Base-by-base conservation (phyloP, 2,329 filamentous ascomycete species). In the Microsporum canis region DNA sequence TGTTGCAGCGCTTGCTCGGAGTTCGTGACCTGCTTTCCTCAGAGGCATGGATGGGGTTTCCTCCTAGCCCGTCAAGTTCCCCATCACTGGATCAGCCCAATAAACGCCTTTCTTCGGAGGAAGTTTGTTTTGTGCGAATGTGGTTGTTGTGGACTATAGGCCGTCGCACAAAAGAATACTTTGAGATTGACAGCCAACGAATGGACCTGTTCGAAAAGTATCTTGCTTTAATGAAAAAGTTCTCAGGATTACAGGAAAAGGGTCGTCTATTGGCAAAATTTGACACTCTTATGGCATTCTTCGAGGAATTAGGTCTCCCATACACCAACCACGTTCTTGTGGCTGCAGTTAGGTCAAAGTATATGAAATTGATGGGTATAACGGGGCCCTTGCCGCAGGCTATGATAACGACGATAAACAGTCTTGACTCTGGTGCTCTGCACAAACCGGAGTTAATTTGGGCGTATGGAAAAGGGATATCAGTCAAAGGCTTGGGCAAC, bases 81-180 rank as follows among this genome's bases (percentile, higher is more conserved):
- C 17, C 17, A 5, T 47, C n/a, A 6, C 17, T 17, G n/a, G 17
- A 27, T 8, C n/a, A 29, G 43, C 23, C 23, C 2, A 23, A 12
- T 29, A 47, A 29, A 8, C 17, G n/a, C 43, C 56, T 31, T 43
- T 29, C 36, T 38, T 5, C 29, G 10, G 23, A 41, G 7, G 36
- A 29, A 39, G 34, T 23, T 33, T 55, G 29, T n/a, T 55, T 55
- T 36, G n/a, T 64, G 33, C 47, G 58, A 43, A 31, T 64, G 33
- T 64, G 63, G 63, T 56, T 59, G 1, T 29, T 63, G n/a, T 60
- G 43, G 23, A 57, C 33, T 12, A 45, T 64, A 12, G 45, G 58
- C 5, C 36, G 31, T 5, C 58, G 57, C 14, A 51, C 51, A 34
- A 33, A 45, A n/a, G 3, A 29, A 8, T 38, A 33, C 6, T 33